These are phyloP conservation scores for Dicorynia guianensis DNA, from an alignment of 306 rosid species.

Conservation along the genomic window DNA sequence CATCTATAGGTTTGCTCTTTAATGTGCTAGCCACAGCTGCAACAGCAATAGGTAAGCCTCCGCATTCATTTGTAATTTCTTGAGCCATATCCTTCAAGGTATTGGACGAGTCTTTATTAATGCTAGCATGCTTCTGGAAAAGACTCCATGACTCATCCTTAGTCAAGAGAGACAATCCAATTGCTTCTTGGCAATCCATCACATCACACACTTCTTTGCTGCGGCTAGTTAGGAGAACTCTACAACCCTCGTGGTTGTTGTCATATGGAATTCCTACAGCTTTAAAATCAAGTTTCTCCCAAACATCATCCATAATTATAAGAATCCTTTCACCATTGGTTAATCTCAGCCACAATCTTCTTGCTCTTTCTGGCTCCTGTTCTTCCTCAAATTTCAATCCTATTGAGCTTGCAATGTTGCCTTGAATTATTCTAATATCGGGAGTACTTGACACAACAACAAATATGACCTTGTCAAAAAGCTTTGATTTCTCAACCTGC, in stretches of 20 bases:
- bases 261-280: neutral
- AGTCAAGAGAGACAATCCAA: neutral
- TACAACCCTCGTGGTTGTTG: neutral
- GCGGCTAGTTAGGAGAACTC: neutral
- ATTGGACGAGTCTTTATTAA: neutral
- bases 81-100: neutral
- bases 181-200: neutral
- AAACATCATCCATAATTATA: neutral
- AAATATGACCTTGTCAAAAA: neutral
- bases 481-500: no score
- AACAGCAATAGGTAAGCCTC: slow-evolving; percentile 3
- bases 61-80: neutral
- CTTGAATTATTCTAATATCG: neutral
- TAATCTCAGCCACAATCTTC: neutral
- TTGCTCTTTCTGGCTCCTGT: neutral
- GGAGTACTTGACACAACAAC: neutral
- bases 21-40: neutral
- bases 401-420: neutral
- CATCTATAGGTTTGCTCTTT: neutral
- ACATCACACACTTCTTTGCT: neutral
- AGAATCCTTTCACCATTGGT: neutral
- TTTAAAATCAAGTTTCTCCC: neutral
- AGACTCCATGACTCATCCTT: neutral
- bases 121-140: neutral
- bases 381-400: neutral